phyloP scores from a whole-genome alignment of 768 basidiomycete species.

The Roridomyces roridus region DNA sequence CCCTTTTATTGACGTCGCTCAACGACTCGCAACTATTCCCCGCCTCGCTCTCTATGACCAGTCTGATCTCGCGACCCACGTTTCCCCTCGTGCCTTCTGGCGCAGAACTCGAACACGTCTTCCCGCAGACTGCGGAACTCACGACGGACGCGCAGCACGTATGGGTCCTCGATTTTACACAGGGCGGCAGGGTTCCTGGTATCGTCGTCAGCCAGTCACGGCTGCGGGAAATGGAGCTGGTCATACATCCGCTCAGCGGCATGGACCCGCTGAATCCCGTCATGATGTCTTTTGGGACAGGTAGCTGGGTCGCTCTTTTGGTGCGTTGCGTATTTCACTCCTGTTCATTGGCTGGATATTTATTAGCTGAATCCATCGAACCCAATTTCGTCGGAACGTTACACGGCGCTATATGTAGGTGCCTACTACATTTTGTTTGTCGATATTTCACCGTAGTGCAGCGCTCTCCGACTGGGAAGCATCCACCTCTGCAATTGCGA shows the following conservation, averaged over 20 bases:
- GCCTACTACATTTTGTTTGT: not conserved
- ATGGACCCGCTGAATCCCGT: conserved; percentile 47
- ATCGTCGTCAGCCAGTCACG: conserved; percentile 76
- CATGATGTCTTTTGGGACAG: conserved; percentile 52
- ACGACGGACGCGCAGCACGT: conserved; percentile 41
- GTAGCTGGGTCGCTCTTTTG: conserved; percentile 72
- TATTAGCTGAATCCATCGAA: conserved; percentile 66
- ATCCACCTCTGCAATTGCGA: conserved; percentile 74
- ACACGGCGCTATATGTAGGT: conserved; percentile 72
- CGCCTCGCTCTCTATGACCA: conserved; percentile 51
- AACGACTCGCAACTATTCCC: conserved; percentile 46
- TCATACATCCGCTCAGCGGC: conserved; percentile 62
- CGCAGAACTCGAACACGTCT: conserved; percentile 55
- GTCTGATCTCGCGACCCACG: conserved; percentile 53
- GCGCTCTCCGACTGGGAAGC: conserved; percentile 68
- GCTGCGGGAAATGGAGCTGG: conserved; percentile 73
- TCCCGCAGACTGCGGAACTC: conserved; percentile 48
- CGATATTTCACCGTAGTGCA: conserved; percentile 33
- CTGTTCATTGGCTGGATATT: conserved; percentile 1
- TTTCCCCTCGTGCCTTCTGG: conserved; percentile 57
- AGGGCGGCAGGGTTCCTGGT: conserved; percentile 55
- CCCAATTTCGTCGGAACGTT: conserved; percentile 61
- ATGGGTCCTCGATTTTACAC: conserved; percentile 81
- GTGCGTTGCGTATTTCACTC: conserved; percentile 41
- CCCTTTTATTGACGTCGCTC: conserved; percentile 47